Percentiles rank a stretch among this genome's conserved stretches.
These are phyloP conservation scores for Apiospora arundinis DNA, from an alignment of 2,329 filamentous ascomycete genomes.

Conservation along the genomic window DNA sequence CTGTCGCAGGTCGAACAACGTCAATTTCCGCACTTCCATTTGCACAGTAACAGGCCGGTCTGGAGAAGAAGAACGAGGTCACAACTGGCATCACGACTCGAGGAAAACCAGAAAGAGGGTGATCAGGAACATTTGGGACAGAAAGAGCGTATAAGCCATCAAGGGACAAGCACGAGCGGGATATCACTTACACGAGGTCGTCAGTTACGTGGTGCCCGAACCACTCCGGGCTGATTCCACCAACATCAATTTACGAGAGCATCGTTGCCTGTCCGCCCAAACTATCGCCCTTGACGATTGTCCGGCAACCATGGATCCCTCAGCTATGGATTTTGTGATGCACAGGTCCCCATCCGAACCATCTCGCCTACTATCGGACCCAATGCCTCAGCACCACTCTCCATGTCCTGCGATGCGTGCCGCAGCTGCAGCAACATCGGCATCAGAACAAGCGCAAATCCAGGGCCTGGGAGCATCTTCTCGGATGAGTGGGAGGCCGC, in stretches of 20 bases:
- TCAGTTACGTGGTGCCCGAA: neutral
- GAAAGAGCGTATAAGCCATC: constrained; percentile 5
- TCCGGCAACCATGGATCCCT: constrained; percentile 31
- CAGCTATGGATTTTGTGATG: constrained; percentile 39
- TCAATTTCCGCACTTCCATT: neutral
- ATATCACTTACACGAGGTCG: constrained; percentile 8
- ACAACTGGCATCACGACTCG: neutral
- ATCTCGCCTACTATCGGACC: constrained; percentile 25
- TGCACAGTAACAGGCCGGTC: neutral
- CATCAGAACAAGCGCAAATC: constrained; percentile 34
- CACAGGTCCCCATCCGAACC: constrained; percentile 31
- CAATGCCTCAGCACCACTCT: constrained; percentile 30
- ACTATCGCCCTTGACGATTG: constrained; percentile 27
- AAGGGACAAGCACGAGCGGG: constrained; percentile 22
- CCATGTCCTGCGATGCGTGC: constrained; percentile 39
- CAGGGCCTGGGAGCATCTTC: constrained; percentile 27
- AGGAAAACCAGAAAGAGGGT: neutral
- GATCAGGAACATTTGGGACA: neutral
- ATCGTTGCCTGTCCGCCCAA: constrained; percentile 23
- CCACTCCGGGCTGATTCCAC: neutral
- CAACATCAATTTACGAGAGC: constrained; percentile 24
- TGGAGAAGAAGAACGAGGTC: neutral
- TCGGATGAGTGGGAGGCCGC: constrained; percentile 28
- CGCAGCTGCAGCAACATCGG: constrained; percentile 30
- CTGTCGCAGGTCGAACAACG: constrained; percentile 9